These are phyloP conservation scores for Epithele typhae DNA, from an alignment of 768 basidiomycete genomes.

Conservation along the genomic window DNA sequence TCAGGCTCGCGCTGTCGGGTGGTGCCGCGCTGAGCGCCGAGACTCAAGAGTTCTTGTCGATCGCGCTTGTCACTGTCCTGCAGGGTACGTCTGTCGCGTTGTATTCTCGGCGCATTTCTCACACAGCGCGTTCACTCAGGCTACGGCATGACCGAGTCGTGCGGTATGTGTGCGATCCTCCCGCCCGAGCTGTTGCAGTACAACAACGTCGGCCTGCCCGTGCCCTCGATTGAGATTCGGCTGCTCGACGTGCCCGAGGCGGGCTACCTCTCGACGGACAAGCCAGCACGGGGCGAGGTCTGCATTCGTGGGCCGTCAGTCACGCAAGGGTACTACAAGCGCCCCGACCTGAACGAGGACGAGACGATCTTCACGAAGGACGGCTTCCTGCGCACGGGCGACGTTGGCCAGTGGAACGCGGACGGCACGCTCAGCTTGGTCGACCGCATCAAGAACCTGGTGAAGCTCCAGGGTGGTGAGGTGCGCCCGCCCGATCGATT, in stretches of 20 bases:
- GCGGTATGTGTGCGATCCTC: constrained; percentile 85
- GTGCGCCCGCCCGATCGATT: constrained; percentile 34
- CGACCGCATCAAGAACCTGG: constrained; percentile 89
- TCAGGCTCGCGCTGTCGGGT: constrained; percentile 77
- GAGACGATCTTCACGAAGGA: constrained; percentile 79
- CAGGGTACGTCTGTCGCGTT: constrained; percentile 54
- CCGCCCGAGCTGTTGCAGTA: constrained; percentile 79
- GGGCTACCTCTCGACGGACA: constrained; percentile 73
- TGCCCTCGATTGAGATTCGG: constrained; percentile 88
- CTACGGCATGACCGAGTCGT: constrained; percentile 96
- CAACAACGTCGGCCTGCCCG: constrained; percentile 78
- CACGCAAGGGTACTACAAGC: constrained; percentile 88
- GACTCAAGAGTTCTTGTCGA: constrained; percentile 87
- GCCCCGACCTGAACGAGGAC: constrained; percentile 85
- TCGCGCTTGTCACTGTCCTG: constrained; percentile 75
- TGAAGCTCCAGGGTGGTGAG: constrained; percentile 83
- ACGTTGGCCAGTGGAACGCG: constrained; percentile 90
- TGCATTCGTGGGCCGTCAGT: constrained; percentile 85
- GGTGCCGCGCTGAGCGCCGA: constrained; percentile 82
- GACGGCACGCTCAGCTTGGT: constrained; percentile 89
- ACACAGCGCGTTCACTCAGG: constrained; percentile 37
- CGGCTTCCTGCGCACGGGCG: constrained; percentile 93
- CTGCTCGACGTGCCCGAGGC: constrained; percentile 78
- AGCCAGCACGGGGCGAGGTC: constrained; percentile 81
- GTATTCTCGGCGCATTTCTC: neutral